Conservation (phyloP, 1,284 basidiomycete genomes). For the Tilletia indica region DNA sequence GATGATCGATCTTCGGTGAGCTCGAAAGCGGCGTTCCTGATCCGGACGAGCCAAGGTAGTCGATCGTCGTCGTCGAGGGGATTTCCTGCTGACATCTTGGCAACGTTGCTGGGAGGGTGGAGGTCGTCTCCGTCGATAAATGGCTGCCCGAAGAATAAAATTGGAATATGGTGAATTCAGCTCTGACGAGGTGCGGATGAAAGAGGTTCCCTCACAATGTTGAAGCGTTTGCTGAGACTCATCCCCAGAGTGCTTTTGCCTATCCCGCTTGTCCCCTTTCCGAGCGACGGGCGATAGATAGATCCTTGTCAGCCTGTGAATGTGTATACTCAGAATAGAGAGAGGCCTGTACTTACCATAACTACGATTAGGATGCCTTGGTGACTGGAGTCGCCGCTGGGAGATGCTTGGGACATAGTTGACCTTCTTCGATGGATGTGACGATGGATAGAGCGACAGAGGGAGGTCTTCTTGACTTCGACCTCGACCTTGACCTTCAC, state of each 20-base stretch:
- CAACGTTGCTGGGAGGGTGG: conserved; percentile 77
- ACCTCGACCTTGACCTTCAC: too few relatives aligned
- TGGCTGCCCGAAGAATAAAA: conserved; percentile 55
- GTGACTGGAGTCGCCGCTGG: too few relatives aligned
- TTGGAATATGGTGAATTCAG: neutral
- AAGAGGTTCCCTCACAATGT: conserved; percentile 37
- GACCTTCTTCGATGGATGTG: too few relatives aligned
- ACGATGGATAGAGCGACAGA: too few relatives aligned
- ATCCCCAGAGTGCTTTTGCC: conserved; percentile 82
- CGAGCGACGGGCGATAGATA: neutral
- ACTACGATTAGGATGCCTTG: conserved; percentile 4
- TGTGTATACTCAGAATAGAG: neutral
- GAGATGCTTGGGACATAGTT: too few relatives aligned
- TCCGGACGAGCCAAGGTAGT: conserved; percentile 76
- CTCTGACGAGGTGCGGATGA: conserved; percentile 63
- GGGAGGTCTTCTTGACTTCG: too few relatives aligned
- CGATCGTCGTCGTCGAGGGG: conserved; percentile 77
- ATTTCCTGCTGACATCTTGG: conserved; percentile 79
- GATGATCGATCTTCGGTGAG: conserved; percentile 24
- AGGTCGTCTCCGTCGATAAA: conserved; percentile 89
- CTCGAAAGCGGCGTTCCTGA: conserved; percentile 66
- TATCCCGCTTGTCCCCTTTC: conserved; percentile 22
- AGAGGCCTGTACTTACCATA: neutral
- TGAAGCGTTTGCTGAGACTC: neutral
- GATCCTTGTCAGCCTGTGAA: neutral